Base-by-base conservation (phyloP, 129 eudicot genomes). In the Silybum marianum region DNA sequence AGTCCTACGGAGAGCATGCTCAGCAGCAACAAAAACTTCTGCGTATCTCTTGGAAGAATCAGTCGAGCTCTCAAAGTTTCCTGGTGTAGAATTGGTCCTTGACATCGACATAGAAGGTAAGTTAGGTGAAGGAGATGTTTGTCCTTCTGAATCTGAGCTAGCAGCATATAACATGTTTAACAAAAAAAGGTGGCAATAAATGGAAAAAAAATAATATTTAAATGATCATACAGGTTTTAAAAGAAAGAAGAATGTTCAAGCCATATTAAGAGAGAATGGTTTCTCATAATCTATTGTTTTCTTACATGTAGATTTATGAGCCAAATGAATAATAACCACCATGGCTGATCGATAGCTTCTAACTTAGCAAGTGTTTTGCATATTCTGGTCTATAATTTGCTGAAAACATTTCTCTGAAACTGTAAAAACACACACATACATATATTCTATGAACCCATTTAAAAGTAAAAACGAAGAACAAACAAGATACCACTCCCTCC, bases 1-100 rank as follows among this genome's bases (percentile, higher is more conserved):
- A 54, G 97, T 92, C 11, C 78, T 81, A 75, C 40, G 80, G 44
- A 95, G 86, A 87, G 99, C 95, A 87, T 88, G 92, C 83, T 95
- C 95, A n/a, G 98, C 92, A 78, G 95, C 98, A 74, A 95, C 98
- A 81, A 58, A 85, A 51, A 90, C 82, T 78, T 95, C 98, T n/a
- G 99, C 89, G 36, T 93, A 97, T 73, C 92, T 87, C 89, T 86
- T 89, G 42, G 97, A 93, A 24, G 91, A 91, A 78, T 84, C 90
- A 71, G 88, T 78, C 58, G 90, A 76, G 87, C 91, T 87, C 48
- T 90, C 97, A 90, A 88, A 90, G 84, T 88, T 89, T 78, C 90
- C 97, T 10, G 94, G 98, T 25, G 93, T 83, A 63, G 95, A 91
- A 74, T 83, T 84, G 16, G 90, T 91, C 60, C 93, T 83, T 32